Base-by-base conservation (phyloP, 1,284 basidiomycete genomes). In the Mrakiaceae sp. region DNA sequence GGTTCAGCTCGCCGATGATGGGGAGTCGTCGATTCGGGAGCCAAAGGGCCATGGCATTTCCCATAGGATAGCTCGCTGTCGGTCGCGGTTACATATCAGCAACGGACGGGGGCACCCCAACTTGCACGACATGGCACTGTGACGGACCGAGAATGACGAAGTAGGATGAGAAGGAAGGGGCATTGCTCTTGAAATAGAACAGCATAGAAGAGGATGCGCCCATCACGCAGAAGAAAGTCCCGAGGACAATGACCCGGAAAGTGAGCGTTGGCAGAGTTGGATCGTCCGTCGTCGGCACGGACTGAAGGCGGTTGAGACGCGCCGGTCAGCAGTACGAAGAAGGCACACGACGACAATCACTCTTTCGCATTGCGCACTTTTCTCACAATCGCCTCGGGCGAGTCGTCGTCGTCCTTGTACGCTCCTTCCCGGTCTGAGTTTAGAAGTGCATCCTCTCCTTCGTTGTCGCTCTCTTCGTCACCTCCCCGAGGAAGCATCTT, bases 281-380 rank as follows among this genome's bases (percentile, higher is more conserved):
- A 63, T 83, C 81, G 70, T 83, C 82, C 0, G 76, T 78, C 6
- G 79, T 75, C 1, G 81, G 80, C 0, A 82, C 80, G 2, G 79
- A 76, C 75, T 73, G 52, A 2, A 27, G 27, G 27, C 27, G 27
- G 27, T 27, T 27, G 27, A 27, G 27, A 27, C 27, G 27, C n/a
- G 56, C 4, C 12, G 52, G 16, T 40, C 54, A 14, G 62, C 58
- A n/a, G 64, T 58, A 16, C 8, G 8, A 59, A 66, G 46, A 63
- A 49, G 51, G 51, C 10, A 58, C 12, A 40, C 47, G n/a, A 27
- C n/a, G 16, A 55, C 14, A 53, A 39, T 12, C 16, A 54, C 0
- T n/a, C 42, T 2, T 27, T 16, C 48, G 47, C 27, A 59, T 72
- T 72, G 5, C 66, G 66, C 0, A 72, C 74, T 44, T 72, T 71